A percentile compares a stretch with the other conserved stretches of the same genome.
Evolutionary conservation across 78 protist species (phyloP).

Genomic region (Dictyostelium purpureum): DNA sequence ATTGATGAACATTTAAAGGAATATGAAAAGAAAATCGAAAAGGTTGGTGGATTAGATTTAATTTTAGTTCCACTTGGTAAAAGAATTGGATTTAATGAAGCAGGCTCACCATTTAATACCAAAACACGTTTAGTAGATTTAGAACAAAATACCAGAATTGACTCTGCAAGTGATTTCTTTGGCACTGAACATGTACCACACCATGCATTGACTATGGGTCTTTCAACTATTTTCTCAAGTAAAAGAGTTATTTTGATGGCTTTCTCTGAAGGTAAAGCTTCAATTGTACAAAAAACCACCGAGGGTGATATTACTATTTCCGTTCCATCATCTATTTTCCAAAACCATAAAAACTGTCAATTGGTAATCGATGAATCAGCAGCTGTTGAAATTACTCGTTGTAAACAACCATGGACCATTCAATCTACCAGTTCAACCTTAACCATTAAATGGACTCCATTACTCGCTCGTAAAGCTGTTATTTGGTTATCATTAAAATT

Average conservation of each 20-base stretch:
- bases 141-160: conserved; percentile 73
- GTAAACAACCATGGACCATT: conserved; percentile 68
- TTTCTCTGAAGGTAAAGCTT: conserved; percentile 75
- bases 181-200: conserved; percentile 73
- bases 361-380: conserved; percentile 58
- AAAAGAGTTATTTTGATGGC: conserved; percentile 67
- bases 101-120: conserved; percentile 73
- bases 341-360: conserved; percentile 32
- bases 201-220: conserved; percentile 89
- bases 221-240: conserved; percentile 54
- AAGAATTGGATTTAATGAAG: conserved; percentile 97
- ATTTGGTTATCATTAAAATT: conserved; percentile 73
- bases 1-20: conserved; percentile 77
- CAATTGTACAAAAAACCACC: conserved; percentile 27
- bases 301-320: conserved; percentile 34
- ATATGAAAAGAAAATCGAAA: conserved; percentile 81
- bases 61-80: conserved; percentile 90
- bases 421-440: conserved; percentile 4
- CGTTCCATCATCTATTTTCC: conserved; percentile 51
- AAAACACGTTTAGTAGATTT: conserved; percentile 61
- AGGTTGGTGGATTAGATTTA: conserved; percentile 90
- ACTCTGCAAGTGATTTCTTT: conserved; percentile 83
- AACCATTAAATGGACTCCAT: conserved; percentile 72
- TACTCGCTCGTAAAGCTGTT: conserved; percentile 51
- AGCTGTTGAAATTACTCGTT: conserved; percentile 61